A percentile compares a stretch with the other conserved stretches of the same genome.
phyloP scores from a whole-genome alignment of 805 yeast genomes.

The Schwanniomyces pseudopolymorphus region DNA sequence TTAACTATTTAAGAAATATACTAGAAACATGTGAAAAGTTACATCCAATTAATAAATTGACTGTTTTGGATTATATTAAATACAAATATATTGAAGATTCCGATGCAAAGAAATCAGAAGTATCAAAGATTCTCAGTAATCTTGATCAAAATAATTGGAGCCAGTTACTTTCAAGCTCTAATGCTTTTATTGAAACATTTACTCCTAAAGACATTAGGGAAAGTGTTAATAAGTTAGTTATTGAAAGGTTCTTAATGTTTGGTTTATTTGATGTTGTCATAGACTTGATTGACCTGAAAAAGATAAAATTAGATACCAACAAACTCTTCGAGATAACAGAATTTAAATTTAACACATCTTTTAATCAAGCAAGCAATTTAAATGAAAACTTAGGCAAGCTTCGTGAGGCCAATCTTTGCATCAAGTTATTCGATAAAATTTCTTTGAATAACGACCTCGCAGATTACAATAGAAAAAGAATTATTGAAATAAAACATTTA shows the following conservation, averaged over 20 bases:
- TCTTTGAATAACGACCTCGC: neutral
- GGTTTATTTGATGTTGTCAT: slow-evolving; percentile 26
- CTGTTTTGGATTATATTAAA: slow-evolving; percentile 27
- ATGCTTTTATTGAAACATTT: slow-evolving; percentile 23
- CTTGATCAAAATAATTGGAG: slow-evolving; percentile 21
- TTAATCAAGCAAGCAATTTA: slow-evolving; percentile 27
- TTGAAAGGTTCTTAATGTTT: slow-evolving; percentile 27
- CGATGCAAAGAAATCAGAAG: slow-evolving; percentile 23
- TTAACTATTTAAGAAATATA: slow-evolving; percentile 17
- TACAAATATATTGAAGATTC: slow-evolving; percentile 17
- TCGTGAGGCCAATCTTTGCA: slow-evolving; percentile 22
- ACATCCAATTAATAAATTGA: slow-evolving; percentile 34
- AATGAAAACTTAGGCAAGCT: slow-evolving; percentile 34
- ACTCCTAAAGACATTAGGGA: slow-evolving; percentile 7
- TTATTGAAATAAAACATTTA: slow-evolving; percentile 30
- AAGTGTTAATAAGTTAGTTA: slow-evolving; percentile 19
- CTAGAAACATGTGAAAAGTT: slow-evolving; percentile 31
- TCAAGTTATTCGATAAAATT: slow-evolving; percentile 23
- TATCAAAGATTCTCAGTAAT: slow-evolving; percentile 21
- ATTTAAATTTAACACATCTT: slow-evolving; percentile 35
- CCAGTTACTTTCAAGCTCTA: slow-evolving; percentile 17
- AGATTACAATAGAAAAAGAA: slow-evolving; percentile 6
- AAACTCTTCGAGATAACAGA: slow-evolving; percentile 15
- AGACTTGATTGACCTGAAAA: slow-evolving; percentile 9
- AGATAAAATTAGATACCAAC: slow-evolving; percentile 8